Conservation (phyloP, 306 rosid species). For the Elaeagnus macrophylla region DNA sequence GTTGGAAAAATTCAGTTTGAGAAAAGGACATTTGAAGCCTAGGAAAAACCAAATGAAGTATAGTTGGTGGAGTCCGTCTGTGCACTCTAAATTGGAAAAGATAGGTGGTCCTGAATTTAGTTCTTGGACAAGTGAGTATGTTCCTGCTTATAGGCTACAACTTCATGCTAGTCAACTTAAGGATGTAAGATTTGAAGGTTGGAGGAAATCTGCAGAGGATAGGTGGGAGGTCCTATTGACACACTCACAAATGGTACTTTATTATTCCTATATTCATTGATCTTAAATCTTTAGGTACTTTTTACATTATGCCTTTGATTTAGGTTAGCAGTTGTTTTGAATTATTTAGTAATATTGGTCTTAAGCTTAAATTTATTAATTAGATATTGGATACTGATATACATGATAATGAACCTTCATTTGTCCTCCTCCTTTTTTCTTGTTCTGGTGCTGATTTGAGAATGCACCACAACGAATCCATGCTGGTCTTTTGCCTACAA, state of each 20-base stretch:
- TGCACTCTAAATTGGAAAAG: conserved; percentile 54
- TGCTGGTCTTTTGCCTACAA: too few species aligned
- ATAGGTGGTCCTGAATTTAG: conserved; percentile 78
- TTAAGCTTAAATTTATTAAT: not conserved
- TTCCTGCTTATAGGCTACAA: conserved; percentile 73
- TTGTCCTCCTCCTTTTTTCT: too few species aligned
- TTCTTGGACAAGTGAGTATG: conserved; percentile 73
- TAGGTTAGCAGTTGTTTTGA: not conserved
- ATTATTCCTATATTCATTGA: conserved; percentile 28
- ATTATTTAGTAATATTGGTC: not conserved
- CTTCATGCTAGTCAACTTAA: conserved; percentile 42
- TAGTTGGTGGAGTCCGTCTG: conserved; percentile 61
- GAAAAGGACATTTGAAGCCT: conserved; percentile 33
- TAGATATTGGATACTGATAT: conserved; percentile 1
- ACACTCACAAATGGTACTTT: conserved; percentile 88
- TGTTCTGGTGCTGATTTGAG: too few species aligned
- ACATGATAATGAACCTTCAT: not conserved
- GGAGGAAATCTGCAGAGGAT: conserved; percentile 57
- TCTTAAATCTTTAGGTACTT: conserved; percentile 8
- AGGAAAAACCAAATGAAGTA: conserved; percentile 29
- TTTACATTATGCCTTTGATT: not conserved
- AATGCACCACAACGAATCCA: too few species aligned
- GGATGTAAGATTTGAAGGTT: conserved; percentile 59
- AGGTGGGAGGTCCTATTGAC: conserved; percentile 83
- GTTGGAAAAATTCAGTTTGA: conserved; percentile 41